Evolutionary conservation across 768 basidiomycete genomes (phyloP), one percentile per base, ranked within the genome.

Genomic region (Naematelia aurantialba): DNA sequence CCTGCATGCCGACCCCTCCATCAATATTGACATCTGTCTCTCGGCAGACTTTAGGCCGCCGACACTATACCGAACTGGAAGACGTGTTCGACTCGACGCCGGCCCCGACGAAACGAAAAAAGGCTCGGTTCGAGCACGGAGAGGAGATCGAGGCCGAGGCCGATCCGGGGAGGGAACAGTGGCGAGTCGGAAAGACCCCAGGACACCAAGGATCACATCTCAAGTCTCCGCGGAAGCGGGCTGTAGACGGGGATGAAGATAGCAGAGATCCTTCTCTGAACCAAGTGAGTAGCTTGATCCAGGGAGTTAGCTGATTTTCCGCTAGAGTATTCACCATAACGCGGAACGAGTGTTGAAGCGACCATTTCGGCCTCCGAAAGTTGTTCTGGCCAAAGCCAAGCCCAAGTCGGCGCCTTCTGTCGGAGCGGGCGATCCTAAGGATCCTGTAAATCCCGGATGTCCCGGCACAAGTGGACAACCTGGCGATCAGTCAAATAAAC

Each of bases 141-240:
- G 45, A 29, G 3, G 45, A 42, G 22, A 34, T 50, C n/a, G 8
- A 8, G 14, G 50, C 25, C 24, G 45, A 53, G 24, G 56, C 50
- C 26, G 55, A 60, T 25, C 45, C 55, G 11, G 26, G 39, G 17
- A 53, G 47, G 34, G 61, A 56, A 17, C 69, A 70, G 42, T 70
- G 69, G 69, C 39, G 62, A n/a, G 69, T 70, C 1, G 69, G 69
- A 11, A 63, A 57, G 34, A 60, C 53, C n/a, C 69, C 69, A 17
- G 69, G 69, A 14, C 65, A 63, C 59, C 69, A 70, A 55, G 69
- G 69, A 5, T 62, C 63, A 31, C 62, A 63, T 57, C 55, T 62
- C 53, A 31, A 52, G 10, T 45, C 58, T 11, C 57, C 54, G 24
- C 44, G 50, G 42, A 47, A 52, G 26, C n/a, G 14, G 31, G 45